phyloP scores from a whole-genome alignment of 495 filamentous ascomycete genomes.

The Hypoxylon lienhwacheense region DNA sequence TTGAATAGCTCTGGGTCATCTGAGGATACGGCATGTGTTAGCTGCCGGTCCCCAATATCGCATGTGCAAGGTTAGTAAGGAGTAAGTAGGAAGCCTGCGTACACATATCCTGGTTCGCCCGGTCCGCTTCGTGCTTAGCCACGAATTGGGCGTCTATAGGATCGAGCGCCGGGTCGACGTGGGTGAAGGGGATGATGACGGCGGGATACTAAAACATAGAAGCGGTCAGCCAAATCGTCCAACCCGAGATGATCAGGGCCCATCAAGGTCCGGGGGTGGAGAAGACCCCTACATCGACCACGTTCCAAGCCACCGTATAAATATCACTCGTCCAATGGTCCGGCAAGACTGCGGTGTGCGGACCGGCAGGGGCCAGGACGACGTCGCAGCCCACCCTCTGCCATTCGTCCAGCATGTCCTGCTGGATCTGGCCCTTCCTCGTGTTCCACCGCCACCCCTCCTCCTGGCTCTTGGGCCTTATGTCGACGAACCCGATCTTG shows the following conservation, averaged over 20 bases:
- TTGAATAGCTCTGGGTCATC: conserved; percentile 40
- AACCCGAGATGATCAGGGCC: too few species aligned
- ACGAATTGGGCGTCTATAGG: conserved; percentile 26
- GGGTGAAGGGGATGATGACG: conserved; percentile 37
- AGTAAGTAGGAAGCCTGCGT: conserved; percentile 2
- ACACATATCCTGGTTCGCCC: conserved; percentile 38
- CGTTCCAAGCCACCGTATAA: conserved; percentile 44
- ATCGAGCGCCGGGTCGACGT: conserved; percentile 35
- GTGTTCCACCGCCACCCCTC: conserved; percentile 40
- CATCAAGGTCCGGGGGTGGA: too few species aligned
- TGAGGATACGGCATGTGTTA: conserved; percentile 19
- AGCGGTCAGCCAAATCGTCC: too few species aligned
- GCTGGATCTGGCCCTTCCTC: conserved; percentile 33
- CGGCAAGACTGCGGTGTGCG: conserved; percentile 37
- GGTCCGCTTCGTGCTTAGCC: conserved; percentile 22
- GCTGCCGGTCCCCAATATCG: neutral
- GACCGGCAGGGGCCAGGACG: conserved; percentile 38
- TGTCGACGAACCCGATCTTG: conserved; percentile 39
- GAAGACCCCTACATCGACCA: conserved; percentile 37
- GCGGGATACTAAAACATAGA: conserved; percentile 36
- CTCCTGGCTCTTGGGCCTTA: conserved; percentile 38
- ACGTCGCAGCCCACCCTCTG: conserved; percentile 37
- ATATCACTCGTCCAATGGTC: conserved; percentile 39
- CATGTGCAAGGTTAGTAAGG: too few species aligned
- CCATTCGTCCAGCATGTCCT: conserved; percentile 40